Evolutionary conservation across 176 grass and related monocot genomes (phyloP).

Genomic region (Musa acuminata): DNA sequence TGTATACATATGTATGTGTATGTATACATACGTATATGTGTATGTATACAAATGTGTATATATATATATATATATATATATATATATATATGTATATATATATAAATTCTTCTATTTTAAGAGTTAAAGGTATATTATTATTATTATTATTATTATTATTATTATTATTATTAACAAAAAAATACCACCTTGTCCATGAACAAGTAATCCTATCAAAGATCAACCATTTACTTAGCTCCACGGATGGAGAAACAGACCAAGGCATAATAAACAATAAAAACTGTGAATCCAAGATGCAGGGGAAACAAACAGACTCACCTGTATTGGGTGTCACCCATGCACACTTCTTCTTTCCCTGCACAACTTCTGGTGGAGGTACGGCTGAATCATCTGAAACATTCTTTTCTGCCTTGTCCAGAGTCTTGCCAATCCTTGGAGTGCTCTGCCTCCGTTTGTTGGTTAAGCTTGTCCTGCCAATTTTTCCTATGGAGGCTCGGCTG

Average conservation of each 20-base stretch:
- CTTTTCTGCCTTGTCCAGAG: conserved; percentile 25
- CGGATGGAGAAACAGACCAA: too few species aligned
- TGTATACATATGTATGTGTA: too few species aligned
- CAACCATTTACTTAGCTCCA: not conserved
- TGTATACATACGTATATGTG: too few species aligned
- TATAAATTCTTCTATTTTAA: too few species aligned
- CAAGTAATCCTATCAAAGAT: not conserved
- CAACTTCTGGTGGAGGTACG: conserved; percentile 15
- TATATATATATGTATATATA: too few species aligned
- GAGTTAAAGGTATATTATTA: too few species aligned
- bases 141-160: too few species aligned
- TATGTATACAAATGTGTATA: too few species aligned
- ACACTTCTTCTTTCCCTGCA: conserved; percentile 51
- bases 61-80: too few species aligned
- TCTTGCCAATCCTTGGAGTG: conserved; percentile 37
- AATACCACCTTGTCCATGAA: not conserved
- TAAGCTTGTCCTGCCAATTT: conserved; percentile 19
- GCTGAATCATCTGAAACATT: conserved; percentile 6
- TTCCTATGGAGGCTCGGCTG: conserved; percentile 40
- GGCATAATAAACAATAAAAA: too few species aligned
- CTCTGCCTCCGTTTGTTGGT: conserved; percentile 20
- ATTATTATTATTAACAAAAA: too few species aligned
- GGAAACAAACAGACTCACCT: conserved; percentile 35
- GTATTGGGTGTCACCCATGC: conserved; percentile 72
- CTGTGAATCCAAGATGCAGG: not conserved